Conservation (phyloP, 768 basidiomycete species). For the Rhodotorula taiwanensis region DNA sequence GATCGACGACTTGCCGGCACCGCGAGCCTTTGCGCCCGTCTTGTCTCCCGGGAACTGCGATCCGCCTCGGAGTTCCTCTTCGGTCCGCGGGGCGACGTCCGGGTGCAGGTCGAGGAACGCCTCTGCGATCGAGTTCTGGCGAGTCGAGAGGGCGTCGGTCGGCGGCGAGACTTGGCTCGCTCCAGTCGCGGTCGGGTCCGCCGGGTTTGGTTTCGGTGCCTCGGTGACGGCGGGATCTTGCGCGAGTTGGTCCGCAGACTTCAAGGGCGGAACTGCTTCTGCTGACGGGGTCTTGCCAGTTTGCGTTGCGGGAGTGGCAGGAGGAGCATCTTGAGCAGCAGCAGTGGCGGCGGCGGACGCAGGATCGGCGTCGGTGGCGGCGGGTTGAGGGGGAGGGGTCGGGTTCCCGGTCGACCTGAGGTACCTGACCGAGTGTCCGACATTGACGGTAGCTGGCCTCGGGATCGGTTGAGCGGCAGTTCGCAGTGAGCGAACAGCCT, state of each 20-base stretch:
- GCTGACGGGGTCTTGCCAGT: constrained; percentile 6
- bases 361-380: not conserved
- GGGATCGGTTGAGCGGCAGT: too few relatives aligned
- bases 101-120: constrained; percentile 39
- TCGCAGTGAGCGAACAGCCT: not conserved
- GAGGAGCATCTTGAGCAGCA: too few relatives aligned
- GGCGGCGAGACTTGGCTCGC: not conserved
- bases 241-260: not conserved
- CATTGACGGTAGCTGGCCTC: too few relatives aligned
- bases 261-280: constrained; percentile 6
- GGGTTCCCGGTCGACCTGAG: constrained; percentile 15
- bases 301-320: constrained; percentile 9
- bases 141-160: constrained; percentile 19
- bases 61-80: constrained; percentile 9
- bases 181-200: constrained; percentile 6
- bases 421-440: not conserved
- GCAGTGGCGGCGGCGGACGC: not conserved
- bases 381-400: constrained; percentile 9
- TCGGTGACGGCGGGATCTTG: not conserved
- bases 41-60: constrained; percentile 24
- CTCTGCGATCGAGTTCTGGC: constrained; percentile 29
- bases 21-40: constrained; percentile 42
- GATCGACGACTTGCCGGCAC: constrained; percentile 67
- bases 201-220: not conserved
- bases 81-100: constrained; percentile 32